Percentiles rank a stretch among this genome's conserved stretches.
These are phyloP conservation scores for Trifolium repens DNA, from an alignment of 306 rosid species.

Conservation along the genomic window DNA sequence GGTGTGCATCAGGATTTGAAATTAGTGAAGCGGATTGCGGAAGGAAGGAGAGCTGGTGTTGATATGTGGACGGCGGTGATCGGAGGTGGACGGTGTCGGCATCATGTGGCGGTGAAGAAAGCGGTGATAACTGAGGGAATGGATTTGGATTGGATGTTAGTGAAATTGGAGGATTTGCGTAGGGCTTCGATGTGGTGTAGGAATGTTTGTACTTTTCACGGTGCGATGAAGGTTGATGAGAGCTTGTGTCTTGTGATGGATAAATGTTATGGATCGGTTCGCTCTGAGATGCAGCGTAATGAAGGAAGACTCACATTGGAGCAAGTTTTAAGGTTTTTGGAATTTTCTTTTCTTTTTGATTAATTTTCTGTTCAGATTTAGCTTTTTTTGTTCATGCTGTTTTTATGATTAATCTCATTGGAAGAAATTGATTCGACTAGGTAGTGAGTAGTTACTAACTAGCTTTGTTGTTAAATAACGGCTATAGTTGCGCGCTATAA, in stretches of 20 bases:
- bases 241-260: conserved; percentile 90
- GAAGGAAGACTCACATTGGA: conserved; percentile 98
- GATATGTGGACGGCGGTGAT: conserved; percentile 90
- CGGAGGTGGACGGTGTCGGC: conserved; percentile 69
- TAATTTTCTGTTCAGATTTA: conserved; percentile 23
- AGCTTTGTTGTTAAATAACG: neutral
- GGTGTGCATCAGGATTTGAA: conserved; percentile 83
- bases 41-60: conserved; percentile 73
- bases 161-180: conserved; percentile 79
- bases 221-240: conserved; percentile 73
- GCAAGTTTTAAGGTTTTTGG: conserved; percentile 86
- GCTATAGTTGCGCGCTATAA: neutral
- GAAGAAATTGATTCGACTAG: conserved; percentile 33
- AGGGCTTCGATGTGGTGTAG: conserved; percentile 98
- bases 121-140: conserved; percentile 62
- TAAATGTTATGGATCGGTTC: conserved; percentile 85
- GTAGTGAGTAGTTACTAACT: conserved; percentile 3
- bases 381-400: conserved; percentile 5
- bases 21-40: conserved; percentile 73
- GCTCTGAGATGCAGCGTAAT: conserved; percentile 89
- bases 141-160: conserved; percentile 85
- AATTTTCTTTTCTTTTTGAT: neutral
- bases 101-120: conserved; percentile 84
- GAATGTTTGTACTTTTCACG: conserved; percentile 95
- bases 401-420: conserved; percentile 13